phyloP scores from a whole-genome alignment of 2,329 filamentous ascomycete species.

The Colletotrichum lini region DNA sequence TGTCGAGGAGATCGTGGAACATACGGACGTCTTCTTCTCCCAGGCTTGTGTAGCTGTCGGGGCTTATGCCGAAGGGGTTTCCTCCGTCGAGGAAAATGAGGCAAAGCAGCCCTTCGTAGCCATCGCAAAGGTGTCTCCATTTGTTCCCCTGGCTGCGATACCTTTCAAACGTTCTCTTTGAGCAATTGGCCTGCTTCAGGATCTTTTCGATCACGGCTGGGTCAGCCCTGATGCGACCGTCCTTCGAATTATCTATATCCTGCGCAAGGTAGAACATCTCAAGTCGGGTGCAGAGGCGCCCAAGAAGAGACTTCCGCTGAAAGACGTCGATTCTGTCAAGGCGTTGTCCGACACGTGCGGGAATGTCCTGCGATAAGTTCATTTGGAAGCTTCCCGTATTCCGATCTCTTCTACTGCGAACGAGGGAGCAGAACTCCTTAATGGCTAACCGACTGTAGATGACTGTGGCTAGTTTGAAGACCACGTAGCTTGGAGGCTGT shows the following conservation, averaged over 20 bases:
- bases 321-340: neutral
- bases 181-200: neutral
- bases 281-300: neutral
- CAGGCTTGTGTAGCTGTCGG: neutral
- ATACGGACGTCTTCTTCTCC: neutral
- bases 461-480: too few species aligned
- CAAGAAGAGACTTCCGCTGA: neutral
- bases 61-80: neutral
- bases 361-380: neutral
- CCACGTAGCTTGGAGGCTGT: too few species aligned
- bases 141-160: neutral
- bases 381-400: too few species aligned
- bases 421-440: too few species aligned
- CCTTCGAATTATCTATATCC: neutral
- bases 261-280: neutral
- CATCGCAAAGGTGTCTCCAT: neutral
- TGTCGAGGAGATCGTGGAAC: neutral
- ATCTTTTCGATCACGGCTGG: neutral
- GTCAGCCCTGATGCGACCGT: neutral
- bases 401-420: neutral
- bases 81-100: neutral
- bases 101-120: neutral
- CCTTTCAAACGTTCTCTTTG: neutral
- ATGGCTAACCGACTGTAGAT: too few species aligned
- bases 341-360: neutral